Evolutionary conservation across 1,284 basidiomycete species (phyloP), one percentile per base, ranked within the genome.

Genomic region (Pyrrhoderma noxium): DNA sequence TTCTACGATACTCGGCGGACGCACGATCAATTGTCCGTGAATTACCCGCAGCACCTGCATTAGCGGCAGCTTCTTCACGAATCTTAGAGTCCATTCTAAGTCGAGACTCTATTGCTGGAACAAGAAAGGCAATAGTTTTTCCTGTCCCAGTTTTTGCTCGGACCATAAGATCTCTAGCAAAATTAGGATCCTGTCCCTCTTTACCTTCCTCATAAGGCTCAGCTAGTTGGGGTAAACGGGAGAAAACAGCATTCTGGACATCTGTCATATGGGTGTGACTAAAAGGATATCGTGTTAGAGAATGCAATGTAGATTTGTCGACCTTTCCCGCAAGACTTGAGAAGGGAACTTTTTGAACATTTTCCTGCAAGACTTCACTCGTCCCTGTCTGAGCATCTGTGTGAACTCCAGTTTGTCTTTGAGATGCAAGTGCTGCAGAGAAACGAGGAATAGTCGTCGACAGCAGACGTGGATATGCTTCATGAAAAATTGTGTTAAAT

Each of bases 61-160:
- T 71, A 46, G 54, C 51, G 1, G 70, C 61, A 39, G 68, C 62
- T 1, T 63, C 64, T 8, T 76, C 64, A 18, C 38, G n/a, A 16
- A 22, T 18, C 8, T 18, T 18, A 16, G 38, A 5, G 14, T 40
- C 38, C n/a, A 16, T 16, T 14, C n/a, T 40, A 7, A 85, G 38
- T 9, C 91, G 82, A 1, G 83, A 74, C 61, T 95, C 89, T 55
- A 97, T 77, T 9, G 89, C 89, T 3, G 93, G 93, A 3, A 96
- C 76, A 48, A 97, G 79, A 73, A 95, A 97, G 0, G 83, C 90
- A 34, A 94, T 71, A 0, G 93, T 96, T 70, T 96, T 97, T 46
- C 93, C 93, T 0, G 93, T 94, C 40, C 93, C 92, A 0, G 93
- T 95, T 66, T 86, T 89, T n/a, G 93, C 90, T 61, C 87, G 82